Evolutionary conservation across 352 stramenopile species (phyloP).

Genomic region (Globisporangium nodosum): DNA sequence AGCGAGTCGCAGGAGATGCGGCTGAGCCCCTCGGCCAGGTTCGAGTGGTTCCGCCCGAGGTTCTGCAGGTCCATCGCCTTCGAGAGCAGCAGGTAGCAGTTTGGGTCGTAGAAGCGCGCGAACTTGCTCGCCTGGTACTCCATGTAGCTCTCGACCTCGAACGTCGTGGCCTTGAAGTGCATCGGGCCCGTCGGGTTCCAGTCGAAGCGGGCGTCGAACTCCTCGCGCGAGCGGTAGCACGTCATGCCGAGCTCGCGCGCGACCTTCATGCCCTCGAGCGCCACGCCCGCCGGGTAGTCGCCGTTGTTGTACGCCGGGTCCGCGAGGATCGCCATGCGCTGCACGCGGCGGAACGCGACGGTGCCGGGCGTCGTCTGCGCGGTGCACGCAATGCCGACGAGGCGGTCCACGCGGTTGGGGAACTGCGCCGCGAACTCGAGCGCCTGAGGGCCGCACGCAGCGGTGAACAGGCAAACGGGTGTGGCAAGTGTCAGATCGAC

Average conservation of each 20-base stretch:
- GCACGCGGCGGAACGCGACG: constrained; percentile 77
- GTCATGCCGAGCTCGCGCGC: constrained; percentile 84
- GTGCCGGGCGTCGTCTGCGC: constrained; percentile 84
- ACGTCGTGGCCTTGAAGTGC: constrained; percentile 75
- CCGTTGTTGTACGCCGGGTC: constrained; percentile 79
- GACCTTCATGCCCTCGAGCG: constrained; percentile 79
- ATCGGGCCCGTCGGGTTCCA: constrained; percentile 71
- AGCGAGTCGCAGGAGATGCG: constrained; percentile 63
- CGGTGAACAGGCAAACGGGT: background rate
- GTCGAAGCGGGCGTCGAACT: constrained; percentile 84
- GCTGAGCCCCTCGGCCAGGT: constrained; percentile 67
- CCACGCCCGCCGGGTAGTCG: constrained; percentile 50
- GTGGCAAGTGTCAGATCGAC: too few species aligned
- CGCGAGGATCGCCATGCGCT: constrained; percentile 75
- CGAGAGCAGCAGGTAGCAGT: constrained; percentile 86
- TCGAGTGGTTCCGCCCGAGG: constrained; percentile 56
- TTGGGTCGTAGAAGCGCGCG: constrained; percentile 75
- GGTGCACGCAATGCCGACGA: constrained; percentile 80
- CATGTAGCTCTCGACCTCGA: constrained; percentile 90
- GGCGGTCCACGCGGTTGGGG: constrained; percentile 57
- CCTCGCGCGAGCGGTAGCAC: constrained; percentile 85
- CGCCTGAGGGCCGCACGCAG: constrained; percentile 24
- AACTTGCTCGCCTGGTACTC: constrained; percentile 88
- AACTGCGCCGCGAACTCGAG: constrained; percentile 85
- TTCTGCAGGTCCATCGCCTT: constrained; percentile 87